These are phyloP conservation scores for Clitopilus passeckerianus DNA, from an alignment of 768 basidiomycete species.

Conservation along the genomic window DNA sequence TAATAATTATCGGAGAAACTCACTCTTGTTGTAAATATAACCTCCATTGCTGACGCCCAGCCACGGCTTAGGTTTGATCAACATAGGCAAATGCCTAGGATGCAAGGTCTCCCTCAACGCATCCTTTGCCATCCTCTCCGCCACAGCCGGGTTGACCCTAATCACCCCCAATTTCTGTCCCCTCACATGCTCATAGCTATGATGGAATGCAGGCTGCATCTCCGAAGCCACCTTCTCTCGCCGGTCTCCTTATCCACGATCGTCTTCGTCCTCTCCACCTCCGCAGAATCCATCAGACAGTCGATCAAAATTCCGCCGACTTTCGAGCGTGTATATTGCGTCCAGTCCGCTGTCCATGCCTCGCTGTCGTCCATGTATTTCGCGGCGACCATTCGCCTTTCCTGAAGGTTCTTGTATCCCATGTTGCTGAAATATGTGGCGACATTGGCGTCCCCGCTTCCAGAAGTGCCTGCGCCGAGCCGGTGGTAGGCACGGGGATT, in stretches of 20 bases:
- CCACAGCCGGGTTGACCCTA: slow-evolving; percentile 76
- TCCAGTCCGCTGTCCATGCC: slow-evolving; percentile 80
- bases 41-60: slow-evolving; percentile 70
- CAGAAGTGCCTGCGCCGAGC: not conserved
- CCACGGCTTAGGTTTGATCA: slow-evolving; percentile 90
- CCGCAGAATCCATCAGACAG: slow-evolving; percentile 79
- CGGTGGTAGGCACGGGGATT: slow-evolving; percentile 39
- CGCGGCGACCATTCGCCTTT: slow-evolving; percentile 61
- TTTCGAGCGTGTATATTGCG: slow-evolving; percentile 67
- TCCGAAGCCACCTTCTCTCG: slow-evolving; percentile 39
- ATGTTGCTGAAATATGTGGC: slow-evolving; percentile 49
- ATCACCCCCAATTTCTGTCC: slow-evolving; percentile 93
- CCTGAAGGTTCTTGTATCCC: slow-evolving; percentile 58
- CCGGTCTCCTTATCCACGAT: slow-evolving; percentile 49
- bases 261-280: slow-evolving; percentile 54
- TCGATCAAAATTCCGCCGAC: slow-evolving; percentile 83
- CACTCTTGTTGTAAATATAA: slow-evolving; percentile 77
- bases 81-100: slow-evolving; percentile 94
- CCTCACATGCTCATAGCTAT: slow-evolving; percentile 90
- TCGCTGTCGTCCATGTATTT: slow-evolving; percentile 63
- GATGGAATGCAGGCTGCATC: slow-evolving; percentile 85
- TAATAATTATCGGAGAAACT: slow-evolving; percentile 14
- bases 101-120: slow-evolving; percentile 67
- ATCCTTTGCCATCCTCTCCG: slow-evolving; percentile 75
- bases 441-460: slow-evolving; percentile 16